Evolutionary conservation across 2,329 filamentous ascomycete species (phyloP).

Genomic region (Pseudopithomyces chartarum): DNA sequence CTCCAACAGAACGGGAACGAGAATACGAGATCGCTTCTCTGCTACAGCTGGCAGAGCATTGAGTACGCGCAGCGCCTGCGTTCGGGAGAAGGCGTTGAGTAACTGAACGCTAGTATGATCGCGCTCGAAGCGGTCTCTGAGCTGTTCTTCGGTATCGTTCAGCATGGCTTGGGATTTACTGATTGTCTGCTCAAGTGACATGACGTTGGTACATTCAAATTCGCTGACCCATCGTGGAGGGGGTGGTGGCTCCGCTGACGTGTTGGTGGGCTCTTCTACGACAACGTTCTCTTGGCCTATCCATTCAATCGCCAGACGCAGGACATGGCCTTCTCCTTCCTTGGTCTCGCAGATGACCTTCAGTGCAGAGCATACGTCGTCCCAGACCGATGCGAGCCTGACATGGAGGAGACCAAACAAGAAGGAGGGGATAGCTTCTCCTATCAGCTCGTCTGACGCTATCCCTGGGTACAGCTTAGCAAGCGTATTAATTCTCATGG

Average conservation of each 20-base stretch:
- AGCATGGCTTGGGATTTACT: slow-evolving; percentile 18
- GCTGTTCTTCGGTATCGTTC: slow-evolving; percentile 51
- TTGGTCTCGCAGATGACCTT: slow-evolving; percentile 74
- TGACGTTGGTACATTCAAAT: slow-evolving; percentile 83
- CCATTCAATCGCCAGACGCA: slow-evolving; percentile 78
- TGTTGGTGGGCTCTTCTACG: slow-evolving; percentile 11
- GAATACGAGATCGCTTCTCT: slow-evolving; percentile 81
- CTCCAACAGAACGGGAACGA: slow-evolving; percentile 84
- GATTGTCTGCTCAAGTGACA: slow-evolving; percentile 49
- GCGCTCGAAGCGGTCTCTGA: slow-evolving; percentile 68
- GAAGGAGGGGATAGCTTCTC: slow-evolving; percentile 76
- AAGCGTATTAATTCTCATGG: slow-evolving; percentile 85
- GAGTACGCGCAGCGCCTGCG: slow-evolving; percentile 80
- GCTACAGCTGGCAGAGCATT: slow-evolving; percentile 74
- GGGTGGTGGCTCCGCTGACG: slow-evolving; percentile 11
- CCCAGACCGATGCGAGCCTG: slow-evolving; percentile 83
- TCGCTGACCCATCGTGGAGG: slow-evolving; percentile 60
- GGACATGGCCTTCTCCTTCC: slow-evolving; percentile 73
- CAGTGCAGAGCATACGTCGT: slow-evolving; percentile 77
- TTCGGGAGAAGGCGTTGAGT: slow-evolving; percentile 64
- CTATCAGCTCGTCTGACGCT: slow-evolving; percentile 66
- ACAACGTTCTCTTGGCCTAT: slow-evolving; percentile 47
- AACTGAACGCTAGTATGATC: slow-evolving; percentile 62
- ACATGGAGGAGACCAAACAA: slow-evolving; percentile 89
- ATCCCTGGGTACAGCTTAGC: slow-evolving; percentile 66